Conservation (phyloP, 2,329 filamentous ascomycete genomes). For the Alternaria sp. region DNA sequence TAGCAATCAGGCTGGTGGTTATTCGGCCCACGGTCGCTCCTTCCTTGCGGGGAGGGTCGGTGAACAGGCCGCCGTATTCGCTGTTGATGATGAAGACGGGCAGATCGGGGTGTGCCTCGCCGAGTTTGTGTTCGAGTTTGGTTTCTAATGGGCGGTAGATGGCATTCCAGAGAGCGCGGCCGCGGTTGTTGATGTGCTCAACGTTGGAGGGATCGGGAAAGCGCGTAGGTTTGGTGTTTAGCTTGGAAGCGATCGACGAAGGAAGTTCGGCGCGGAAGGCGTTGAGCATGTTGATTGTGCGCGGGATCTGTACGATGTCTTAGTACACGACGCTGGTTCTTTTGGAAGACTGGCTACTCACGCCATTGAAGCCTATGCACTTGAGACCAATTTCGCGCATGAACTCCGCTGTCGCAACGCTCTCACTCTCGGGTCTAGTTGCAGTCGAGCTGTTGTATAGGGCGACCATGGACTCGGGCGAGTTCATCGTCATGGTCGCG, state of each 20-base stretch:
- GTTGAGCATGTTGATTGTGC: conserved; percentile 81
- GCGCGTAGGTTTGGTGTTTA: conserved; percentile 66
- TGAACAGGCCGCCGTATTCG: conserved; percentile 76
- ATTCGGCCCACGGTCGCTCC: conserved; percentile 68
- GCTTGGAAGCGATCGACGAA: conserved; percentile 56
- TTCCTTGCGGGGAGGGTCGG: conserved; percentile 64
- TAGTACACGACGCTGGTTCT: neutral
- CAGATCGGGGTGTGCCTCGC: conserved; percentile 77
- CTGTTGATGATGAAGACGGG: conserved; percentile 78
- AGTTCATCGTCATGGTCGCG: conserved; percentile 85
- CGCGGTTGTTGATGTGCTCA: conserved; percentile 61
- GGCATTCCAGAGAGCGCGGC: conserved; percentile 73
- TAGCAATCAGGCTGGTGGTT: conserved; percentile 74
- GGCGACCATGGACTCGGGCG: conserved; percentile 72
- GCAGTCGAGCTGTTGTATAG: conserved; percentile 59
- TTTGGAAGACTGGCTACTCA: conserved; percentile 9
- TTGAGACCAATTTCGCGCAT: conserved; percentile 79
- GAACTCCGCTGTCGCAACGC: conserved; percentile 67
- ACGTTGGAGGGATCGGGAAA: conserved; percentile 56
- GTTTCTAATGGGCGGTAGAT: conserved; percentile 77
- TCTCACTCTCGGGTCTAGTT: conserved; percentile 35
- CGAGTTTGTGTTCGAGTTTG: conserved; percentile 75
- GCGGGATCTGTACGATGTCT: conserved; percentile 72
- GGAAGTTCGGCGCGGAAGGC: conserved; percentile 72
- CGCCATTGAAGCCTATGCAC: conserved; percentile 79